A percentile compares a stretch with the other conserved stretches of the same genome.
phyloP scores from a whole-genome alignment of 768 basidiomycete genomes.

The Clitopilus passeckerianus region DNA sequence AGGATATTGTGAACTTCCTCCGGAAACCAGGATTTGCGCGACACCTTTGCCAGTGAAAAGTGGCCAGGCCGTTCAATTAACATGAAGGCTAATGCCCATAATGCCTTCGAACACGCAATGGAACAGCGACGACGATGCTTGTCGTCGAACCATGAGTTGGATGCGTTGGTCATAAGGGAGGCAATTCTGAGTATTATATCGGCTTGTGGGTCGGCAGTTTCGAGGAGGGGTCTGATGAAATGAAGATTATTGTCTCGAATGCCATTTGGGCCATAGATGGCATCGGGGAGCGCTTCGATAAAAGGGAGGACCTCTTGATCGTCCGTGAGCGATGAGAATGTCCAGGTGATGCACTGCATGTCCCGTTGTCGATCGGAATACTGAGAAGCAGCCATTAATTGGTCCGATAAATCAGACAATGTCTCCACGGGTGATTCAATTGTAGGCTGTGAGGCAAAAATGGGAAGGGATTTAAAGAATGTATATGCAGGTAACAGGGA shows the following conservation, averaged over 20 bases:
- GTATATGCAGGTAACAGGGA: too few species aligned
- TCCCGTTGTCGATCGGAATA: slow-evolving; percentile 22
- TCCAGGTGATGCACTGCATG: slow-evolving; percentile 18
- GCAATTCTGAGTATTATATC: background rate
- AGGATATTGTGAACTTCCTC: too few species aligned
- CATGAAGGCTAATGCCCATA: background rate
- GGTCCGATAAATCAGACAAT: background rate
- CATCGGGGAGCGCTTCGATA: too few species aligned
- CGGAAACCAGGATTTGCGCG: too few species aligned
- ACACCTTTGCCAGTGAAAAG: too few species aligned
- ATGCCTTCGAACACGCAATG: background rate
- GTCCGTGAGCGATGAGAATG: slow-evolving; percentile 24
- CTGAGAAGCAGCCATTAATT: background rate
- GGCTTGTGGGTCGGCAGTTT: background rate
- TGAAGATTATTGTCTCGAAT: background rate
- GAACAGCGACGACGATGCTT: background rate
- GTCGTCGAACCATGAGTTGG: background rate
- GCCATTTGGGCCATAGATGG: too few species aligned
- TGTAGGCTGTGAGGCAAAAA: too few species aligned
- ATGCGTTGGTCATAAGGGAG: background rate
- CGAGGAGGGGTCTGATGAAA: background rate
- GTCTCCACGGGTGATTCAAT: background rate
- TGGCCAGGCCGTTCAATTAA: too few species aligned
- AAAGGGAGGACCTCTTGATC: slow-evolving; percentile 4
- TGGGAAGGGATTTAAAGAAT: too few species aligned